phyloP scores from a whole-genome alignment of 1,139 yeast species.

The Kodamaea plutei region DNA sequence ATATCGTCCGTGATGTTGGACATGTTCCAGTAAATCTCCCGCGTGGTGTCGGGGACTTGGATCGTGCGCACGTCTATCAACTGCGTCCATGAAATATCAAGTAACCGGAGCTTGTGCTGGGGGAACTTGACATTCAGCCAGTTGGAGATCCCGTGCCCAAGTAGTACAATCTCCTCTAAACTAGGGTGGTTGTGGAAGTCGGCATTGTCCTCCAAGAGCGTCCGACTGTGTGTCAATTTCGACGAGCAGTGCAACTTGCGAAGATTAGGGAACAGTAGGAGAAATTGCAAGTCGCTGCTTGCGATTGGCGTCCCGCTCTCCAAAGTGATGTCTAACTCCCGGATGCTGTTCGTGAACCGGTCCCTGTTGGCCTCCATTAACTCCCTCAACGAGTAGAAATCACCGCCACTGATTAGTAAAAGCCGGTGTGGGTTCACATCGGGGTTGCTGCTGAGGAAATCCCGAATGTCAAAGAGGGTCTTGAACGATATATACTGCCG shows the following conservation, averaged over 20 bases:
- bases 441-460: conserved; percentile 24
- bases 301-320: conserved; percentile 23
- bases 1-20: conserved; percentile 19
- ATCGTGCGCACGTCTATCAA: conserved; percentile 12
- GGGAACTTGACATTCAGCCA: conserved; percentile 27
- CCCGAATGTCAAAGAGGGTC: conserved; percentile 30
- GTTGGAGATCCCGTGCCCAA: conserved; percentile 29
- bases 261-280: conserved; percentile 26
- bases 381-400: conserved; percentile 25
- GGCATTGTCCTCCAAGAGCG: conserved; percentile 4
- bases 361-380: conserved; percentile 19
- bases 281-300: conserved; percentile 18
- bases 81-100: conserved; percentile 37
- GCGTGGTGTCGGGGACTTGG: conserved; percentile 19
- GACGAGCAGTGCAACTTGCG: conserved; percentile 28
- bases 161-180: conserved; percentile 24
- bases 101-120: conserved; percentile 16
- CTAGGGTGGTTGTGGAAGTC: conserved; percentile 9
- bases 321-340: conserved; percentile 23
- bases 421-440: conserved; percentile 27
- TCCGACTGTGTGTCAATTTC: conserved; percentile 14
- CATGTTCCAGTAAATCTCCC: conserved; percentile 30
- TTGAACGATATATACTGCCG: conserved; percentile 23
- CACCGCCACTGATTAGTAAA: conserved; percentile 31
- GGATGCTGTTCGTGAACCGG: conserved; percentile 14